Evolutionary conservation across 176 grass and related monocot genomes (phyloP), one percentile per base, ranked within the genome.

Genomic region (Rhynchospora breviuscula): DNA sequence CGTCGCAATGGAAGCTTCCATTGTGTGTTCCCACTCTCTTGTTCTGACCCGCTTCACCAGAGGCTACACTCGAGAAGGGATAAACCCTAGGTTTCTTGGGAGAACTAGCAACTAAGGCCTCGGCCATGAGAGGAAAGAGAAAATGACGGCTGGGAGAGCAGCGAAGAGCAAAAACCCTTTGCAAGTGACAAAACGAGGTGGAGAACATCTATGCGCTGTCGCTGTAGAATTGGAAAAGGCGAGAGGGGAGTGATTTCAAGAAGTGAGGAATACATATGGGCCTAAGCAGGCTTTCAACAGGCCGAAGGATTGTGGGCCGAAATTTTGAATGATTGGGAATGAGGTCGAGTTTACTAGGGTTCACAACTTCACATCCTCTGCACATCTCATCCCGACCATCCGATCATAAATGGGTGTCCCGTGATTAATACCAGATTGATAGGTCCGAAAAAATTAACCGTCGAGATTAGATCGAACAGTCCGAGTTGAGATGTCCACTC

Each of bases 1-100:
- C 96, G 17, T 99, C 96, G 82, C 96, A 99, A 88, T 99, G 96
- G 91, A 99, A 99, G 88, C 91, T 95, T 40, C 96, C 96, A 67
- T 95, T 95, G 91, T 99, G 96, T 35, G 93, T 99, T 2, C 96
- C 96, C 62, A 99, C 91, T 84, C 96, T 87, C 89, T 81, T 87
- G 68, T 85, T 88, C 75, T 53, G 86, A 17, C 65, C 83, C 14
- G 86, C 84, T 40, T 85, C 86, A 64, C 79, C 83, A 8, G 58
- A 76, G 48, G 85, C 83, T 18, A 78, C 87, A 51, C 83, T 86
- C 3, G 77, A 81, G 62, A 82, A 90, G 83, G 87, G 78, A 74
- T 68, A 88, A 60, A 91, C 75, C 67, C 86, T 84, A 45, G 90
- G 73, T 22, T 88, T 91, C 88, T 92, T 95, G 15, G 90, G 79